These are phyloP conservation scores for Mycena galericulata DNA, from an alignment of 768 basidiomycete species.

Conservation along the genomic window DNA sequence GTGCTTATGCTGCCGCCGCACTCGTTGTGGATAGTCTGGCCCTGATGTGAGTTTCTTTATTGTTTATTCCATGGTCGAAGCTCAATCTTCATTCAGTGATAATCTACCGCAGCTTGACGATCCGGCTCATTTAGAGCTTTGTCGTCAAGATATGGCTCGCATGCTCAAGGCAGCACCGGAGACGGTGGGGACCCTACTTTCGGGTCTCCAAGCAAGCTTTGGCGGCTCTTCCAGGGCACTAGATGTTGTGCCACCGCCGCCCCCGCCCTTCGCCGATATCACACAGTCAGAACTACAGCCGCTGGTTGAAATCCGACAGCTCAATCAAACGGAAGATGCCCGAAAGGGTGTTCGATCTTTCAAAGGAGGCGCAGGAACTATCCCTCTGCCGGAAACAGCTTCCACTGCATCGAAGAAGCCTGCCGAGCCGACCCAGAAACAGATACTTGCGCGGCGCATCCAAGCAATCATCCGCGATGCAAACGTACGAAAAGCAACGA, in stretches of 20 bases:
- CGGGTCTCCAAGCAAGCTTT: neutral
- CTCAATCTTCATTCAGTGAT: neutral
- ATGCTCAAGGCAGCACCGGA: neutral
- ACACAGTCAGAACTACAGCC: neutral
- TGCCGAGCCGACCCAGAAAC: neutral
- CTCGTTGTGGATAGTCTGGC: neutral
- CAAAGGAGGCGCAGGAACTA: neutral
- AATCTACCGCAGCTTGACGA: neutral
- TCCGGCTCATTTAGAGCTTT: neutral
- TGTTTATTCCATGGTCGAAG: neutral
- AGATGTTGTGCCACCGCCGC: neutral
- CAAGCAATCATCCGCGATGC: slow-evolving; percentile 3
- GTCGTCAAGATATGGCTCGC: neutral
- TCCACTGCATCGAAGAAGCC: neutral
- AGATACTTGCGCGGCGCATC: neutral
- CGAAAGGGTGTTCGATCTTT: neutral
- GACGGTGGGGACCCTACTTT: neutral
- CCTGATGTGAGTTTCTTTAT: neutral
- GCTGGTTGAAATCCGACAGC: neutral
- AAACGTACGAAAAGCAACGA: neutral
- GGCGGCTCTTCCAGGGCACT: neutral
- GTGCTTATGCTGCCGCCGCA: neutral
- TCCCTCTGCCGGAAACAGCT: neutral
- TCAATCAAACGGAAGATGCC: neutral
- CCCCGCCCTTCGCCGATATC: neutral